Percentiles rank a stretch among this genome's conserved stretches.
Conservation (phyloP, 176 grass and related monocot species). For the Eleusine coracana region DNA sequence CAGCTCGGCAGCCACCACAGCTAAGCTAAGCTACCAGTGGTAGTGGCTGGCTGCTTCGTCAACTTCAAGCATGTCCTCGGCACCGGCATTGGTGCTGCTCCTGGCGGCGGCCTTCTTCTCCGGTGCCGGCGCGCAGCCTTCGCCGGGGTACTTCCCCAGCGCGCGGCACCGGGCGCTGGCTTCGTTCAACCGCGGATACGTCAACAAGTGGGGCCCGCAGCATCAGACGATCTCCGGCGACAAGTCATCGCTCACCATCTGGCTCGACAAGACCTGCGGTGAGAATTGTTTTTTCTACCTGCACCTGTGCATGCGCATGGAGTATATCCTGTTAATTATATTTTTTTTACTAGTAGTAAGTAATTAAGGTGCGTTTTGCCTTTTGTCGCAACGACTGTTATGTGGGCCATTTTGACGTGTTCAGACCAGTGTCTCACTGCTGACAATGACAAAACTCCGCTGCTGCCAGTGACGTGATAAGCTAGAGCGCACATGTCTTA, state of each 20-base stretch:
- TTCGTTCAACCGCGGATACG: constrained; percentile 53
- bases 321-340: too few species aligned
- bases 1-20: neutral
- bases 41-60: neutral
- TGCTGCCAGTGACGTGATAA: too few species aligned
- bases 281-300: neutral
- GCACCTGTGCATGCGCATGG: neutral
- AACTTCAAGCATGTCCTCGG: too few species aligned
- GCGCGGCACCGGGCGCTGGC: constrained; percentile 30
- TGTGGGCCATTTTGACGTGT: neutral
- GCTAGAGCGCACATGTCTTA: too few species aligned
- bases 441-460: too few species aligned
- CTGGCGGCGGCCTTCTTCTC: neutral
- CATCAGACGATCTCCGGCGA: constrained; percentile 66
- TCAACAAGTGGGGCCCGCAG: constrained; percentile 70
- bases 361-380: too few species aligned
- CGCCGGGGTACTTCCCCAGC: constrained; percentile 74
- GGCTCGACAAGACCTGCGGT: constrained; percentile 65
- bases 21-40: constrained; percentile 6
- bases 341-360: too few species aligned
- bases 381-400: too few species aligned
- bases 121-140: constrained; percentile 53
- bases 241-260: constrained; percentile 56
- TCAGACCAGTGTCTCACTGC: neutral
- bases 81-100: constrained; percentile 26